Evolutionary conservation across 805 yeast genomes (phyloP).

Genomic region (Hagleromyces aurorensis): DNA sequence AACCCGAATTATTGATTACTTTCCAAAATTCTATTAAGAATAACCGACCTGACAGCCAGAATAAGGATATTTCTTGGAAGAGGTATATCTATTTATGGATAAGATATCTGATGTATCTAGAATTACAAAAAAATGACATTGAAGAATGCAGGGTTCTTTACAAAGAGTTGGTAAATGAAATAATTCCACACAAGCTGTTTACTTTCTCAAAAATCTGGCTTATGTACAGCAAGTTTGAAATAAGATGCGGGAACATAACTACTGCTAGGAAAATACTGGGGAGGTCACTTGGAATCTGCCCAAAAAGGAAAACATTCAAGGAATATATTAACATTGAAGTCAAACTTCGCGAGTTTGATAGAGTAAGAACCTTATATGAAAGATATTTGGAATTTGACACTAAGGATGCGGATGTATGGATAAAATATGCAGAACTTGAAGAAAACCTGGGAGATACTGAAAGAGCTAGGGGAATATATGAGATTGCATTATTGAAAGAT

Average conservation of each 20-base stretch:
- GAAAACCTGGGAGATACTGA: slow-evolving; percentile 55
- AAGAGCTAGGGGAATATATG: slow-evolving; percentile 57
- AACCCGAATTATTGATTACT: slow-evolving; percentile 6
- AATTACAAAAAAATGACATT: slow-evolving; percentile 37
- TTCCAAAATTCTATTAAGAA: slow-evolving; percentile 15
- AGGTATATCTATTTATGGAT: slow-evolving; percentile 68
- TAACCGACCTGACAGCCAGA: slow-evolving; percentile 22
- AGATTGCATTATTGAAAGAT: slow-evolving; percentile 36
- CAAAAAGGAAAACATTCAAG: slow-evolving; percentile 50
- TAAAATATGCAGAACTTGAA: slow-evolving; percentile 64
- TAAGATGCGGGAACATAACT: slow-evolving; percentile 47
- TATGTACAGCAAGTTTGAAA: slow-evolving; percentile 59
- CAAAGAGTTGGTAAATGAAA: slow-evolving; percentile 36
- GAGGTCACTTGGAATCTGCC: slow-evolving; percentile 57
- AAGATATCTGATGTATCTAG: slow-evolving; percentile 54
- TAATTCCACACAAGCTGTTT: slow-evolving; percentile 51
- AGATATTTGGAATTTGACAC: slow-evolving; percentile 37
- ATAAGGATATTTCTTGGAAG: slow-evolving; percentile 50
- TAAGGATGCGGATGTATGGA: slow-evolving; percentile 38
- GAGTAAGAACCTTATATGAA: slow-evolving; percentile 68
- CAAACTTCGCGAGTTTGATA: slow-evolving; percentile 65
- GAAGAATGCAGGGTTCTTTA: slow-evolving; percentile 45
- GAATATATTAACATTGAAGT: slow-evolving; percentile 64
- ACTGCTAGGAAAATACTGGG: slow-evolving; percentile 67
- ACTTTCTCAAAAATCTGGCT: slow-evolving; percentile 74